Base-by-base conservation (phyloP, 179 eudicot genomes). In the Spergularia azorica region DNA sequence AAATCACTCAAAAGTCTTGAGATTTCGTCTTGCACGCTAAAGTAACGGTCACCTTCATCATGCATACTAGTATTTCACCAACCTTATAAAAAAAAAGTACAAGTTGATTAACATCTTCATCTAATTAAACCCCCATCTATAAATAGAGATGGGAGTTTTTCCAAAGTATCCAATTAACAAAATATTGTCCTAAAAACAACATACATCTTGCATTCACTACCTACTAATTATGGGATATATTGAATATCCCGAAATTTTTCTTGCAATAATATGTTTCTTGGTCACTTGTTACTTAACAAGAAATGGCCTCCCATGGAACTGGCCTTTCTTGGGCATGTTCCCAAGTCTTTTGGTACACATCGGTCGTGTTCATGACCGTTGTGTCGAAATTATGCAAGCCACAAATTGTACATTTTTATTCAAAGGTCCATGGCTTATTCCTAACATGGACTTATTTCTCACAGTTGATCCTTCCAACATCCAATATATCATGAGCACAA, bases 321-420 rank as follows among this genome's bases (percentile, higher is more conserved):
- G 88, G 90, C 90, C 91, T 9, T 20, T 87, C 66, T 43, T 88
- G 5, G 89, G 91, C 21, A 87, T 78, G 88, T 36, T 84, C 12
- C 91, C 90, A 7, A 46, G 64, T 38, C 77, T 88, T 51, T 62
- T 83, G 20, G 18, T 73, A n/a, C 77, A 83, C 59, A 46, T 80
- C 32, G 79, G 69, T 16, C 76, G 83, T 2, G 6, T 82, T 61
- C 91, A 87, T 5, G 79, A 79, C 3, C 75, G 81, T 48, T 67
- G 63, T 73, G 64, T 78, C 11, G 61, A 75, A 0, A 9, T 81
- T 32, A 52, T 84, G 2, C 56, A 21, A 41, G 71, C 3, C 12
- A 43, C 65, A 11, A 76, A 77, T 13, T 80, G 81, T 50, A 84
- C 82, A 8, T 78, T 86, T 51, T 56, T 76, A 9, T 50, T 83